These are phyloP conservation scores for Alternaria burnsii DNA, from an alignment of 2,329 filamentous ascomycete genomes.

Conservation along the genomic window DNA sequence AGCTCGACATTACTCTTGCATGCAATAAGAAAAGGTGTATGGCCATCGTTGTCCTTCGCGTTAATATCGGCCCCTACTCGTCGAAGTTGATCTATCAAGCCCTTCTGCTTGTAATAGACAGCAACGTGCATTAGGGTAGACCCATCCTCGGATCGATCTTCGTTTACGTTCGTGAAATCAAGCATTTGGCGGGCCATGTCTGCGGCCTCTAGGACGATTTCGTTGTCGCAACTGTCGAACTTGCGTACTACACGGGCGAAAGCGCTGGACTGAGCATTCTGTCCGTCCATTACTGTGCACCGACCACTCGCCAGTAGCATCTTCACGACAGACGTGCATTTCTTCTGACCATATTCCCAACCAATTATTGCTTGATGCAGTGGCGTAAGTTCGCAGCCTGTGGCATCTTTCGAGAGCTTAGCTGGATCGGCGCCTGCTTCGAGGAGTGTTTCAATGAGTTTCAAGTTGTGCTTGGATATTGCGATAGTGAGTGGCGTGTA, in stretches of 20 bases:
- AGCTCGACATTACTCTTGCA: conserved; percentile 16
- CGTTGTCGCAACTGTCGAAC: conserved; percentile 9
- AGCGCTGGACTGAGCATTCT: conserved; percentile 11
- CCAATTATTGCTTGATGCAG: conserved; percentile 25
- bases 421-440: conserved; percentile 27
- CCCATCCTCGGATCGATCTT: conserved; percentile 21
- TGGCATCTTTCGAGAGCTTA: neutral
- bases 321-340: conserved; percentile 25
- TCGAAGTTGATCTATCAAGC: conserved; percentile 82
- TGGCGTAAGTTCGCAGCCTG: conserved; percentile 8
- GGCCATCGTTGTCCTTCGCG: conserved; percentile 12
- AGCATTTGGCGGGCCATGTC: neutral
- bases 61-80: conserved; percentile 58
- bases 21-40: conserved; percentile 27
- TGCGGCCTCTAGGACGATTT: neutral
- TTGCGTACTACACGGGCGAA: conserved; percentile 25
- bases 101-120: conserved; percentile 55
- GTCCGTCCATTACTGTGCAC: conserved; percentile 29
- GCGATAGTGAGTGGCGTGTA: conserved; percentile 25
- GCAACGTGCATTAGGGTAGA: conserved; percentile 33
- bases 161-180: conserved; percentile 26
- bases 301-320: conserved; percentile 20
- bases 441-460: conserved; percentile 25
- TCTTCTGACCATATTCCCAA: conserved; percentile 6
- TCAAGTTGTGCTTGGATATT: conserved; percentile 17